Percentiles rank a stretch among this genome's conserved stretches.
These are phyloP conservation scores for Coelastrella sp. DNA, from an alignment of 139 green algal species.

Conservation along the genomic window DNA sequence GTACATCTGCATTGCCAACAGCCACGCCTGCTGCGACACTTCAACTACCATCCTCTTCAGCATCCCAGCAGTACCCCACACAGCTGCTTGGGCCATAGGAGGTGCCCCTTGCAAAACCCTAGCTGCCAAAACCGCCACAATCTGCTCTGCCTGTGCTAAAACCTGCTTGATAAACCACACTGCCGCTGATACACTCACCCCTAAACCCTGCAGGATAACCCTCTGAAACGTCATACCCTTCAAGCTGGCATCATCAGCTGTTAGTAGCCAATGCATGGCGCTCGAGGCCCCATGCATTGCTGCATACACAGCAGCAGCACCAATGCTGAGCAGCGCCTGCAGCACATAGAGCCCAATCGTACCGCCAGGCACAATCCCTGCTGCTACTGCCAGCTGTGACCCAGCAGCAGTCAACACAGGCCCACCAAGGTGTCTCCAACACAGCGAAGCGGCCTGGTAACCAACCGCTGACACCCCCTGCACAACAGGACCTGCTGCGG, in stretches of 20 bases:
- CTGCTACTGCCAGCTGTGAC: background rate
- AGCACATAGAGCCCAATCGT: background rate
- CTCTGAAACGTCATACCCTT: background rate
- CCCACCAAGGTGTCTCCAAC: background rate
- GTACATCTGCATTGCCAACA: slow-evolving; percentile 13
- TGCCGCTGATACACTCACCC: background rate
- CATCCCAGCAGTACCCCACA: slow-evolving; percentile 24
- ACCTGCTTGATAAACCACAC: background rate
- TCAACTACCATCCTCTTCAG: background rate
- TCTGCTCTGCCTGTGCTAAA: background rate
- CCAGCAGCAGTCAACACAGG: background rate
- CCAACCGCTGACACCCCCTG: background rate
- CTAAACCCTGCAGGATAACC: background rate
- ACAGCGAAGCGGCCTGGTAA: background rate
- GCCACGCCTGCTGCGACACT: background rate
- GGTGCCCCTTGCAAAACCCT: background rate
- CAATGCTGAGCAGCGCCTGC: background rate
- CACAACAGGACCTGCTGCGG: background rate
- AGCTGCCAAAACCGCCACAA: background rate
- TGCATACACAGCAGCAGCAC: background rate
- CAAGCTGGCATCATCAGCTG: background rate
- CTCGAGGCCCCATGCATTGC: background rate
- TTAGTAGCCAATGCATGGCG: background rate
- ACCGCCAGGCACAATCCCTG: background rate
- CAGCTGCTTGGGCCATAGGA: background rate